Base-by-base conservation (phyloP, 1,284 basidiomycete species). In the Trichosporon coremiiforme region DNA sequence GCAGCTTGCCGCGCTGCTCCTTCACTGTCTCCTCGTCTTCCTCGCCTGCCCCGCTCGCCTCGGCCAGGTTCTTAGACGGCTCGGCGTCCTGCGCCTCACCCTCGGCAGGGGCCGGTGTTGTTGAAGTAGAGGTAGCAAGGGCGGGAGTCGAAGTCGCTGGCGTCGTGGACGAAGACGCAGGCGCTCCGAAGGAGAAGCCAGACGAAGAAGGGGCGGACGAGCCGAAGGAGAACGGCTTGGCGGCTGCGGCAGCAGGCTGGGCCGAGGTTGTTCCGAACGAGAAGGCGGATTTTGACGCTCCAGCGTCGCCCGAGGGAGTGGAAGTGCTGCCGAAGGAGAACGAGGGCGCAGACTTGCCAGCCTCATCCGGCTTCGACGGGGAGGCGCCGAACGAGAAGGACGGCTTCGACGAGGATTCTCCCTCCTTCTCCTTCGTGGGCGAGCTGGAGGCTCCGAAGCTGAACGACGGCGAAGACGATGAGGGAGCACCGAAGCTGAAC, bases 11-110 rank as follows among this genome's bases (percentile, higher is more conserved):
- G 76, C 87, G 88, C 66, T 87, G 84, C 66, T 87, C 85, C 78
- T 89, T 85, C 20, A 86, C 83, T 2, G 91, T 93, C 68, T 89
- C 89, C 79, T 95, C 93, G 57, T 90, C 86, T 80, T 95, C 91
- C 83, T 94, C 93, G 17, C 84, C 84, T 6, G 76, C 78, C 7
- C 83, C 83, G 6, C 71, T 73, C 1, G 70, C 73, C 33, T 77
- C 75, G 2, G 79, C 80, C 8, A 80, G 74, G 62, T 82, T 80
- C 67, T 75, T 76, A 29, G 76, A 73, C 1, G 71, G 69, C 65
- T 76, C 80, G 1, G 73, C 77, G 0, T 69, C 65, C 33, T 70
- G 73, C 4, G 64, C 64, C 15, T 62, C 57, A 6, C 69, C 73
- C 20, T 72, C 71, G 47, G 68, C 74, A 15, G 31, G 31, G 6